Conservation (phyloP, 306 rosid genomes). For the Fagus crenata region DNA sequence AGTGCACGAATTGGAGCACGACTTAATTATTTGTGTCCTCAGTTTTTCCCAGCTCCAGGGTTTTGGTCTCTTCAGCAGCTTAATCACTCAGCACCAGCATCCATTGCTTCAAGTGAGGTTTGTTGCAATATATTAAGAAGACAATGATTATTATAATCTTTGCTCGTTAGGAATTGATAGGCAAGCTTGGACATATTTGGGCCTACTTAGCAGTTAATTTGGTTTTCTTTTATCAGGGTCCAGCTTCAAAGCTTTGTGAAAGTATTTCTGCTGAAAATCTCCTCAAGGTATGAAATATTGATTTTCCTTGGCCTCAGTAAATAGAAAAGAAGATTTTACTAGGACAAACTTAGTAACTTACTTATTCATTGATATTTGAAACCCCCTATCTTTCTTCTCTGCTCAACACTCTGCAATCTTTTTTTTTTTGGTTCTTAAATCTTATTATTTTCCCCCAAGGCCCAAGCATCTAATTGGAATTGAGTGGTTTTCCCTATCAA, state of each 20-base stretch:
- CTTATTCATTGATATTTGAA: constrained; percentile 17
- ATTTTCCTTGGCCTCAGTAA: constrained; percentile 9
- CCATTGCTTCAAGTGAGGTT: constrained; percentile 72
- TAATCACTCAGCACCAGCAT: constrained; percentile 37
- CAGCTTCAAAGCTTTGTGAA: constrained; percentile 44
- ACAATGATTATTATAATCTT: constrained; percentile 15
- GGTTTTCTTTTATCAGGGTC: constrained; percentile 51
- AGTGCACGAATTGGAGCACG: constrained; percentile 82
- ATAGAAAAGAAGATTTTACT: neutral
- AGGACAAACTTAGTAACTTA: constrained; percentile 5
- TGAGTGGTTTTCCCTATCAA: neutral
- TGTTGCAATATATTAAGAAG: constrained; percentile 40
- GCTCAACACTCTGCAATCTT: neutral
- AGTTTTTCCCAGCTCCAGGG: constrained; percentile 91
- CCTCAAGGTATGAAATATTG: constrained; percentile 69
- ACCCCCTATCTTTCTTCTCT: neutral
- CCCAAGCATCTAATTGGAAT: constrained; percentile 3
- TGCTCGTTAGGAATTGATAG: constrained; percentile 14
- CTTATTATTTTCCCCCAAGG: neutral
- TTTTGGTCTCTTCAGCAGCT: constrained; percentile 56
- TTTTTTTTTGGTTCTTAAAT: constrained; percentile 9
- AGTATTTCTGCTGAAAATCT: constrained; percentile 75
- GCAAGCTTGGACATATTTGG: neutral
- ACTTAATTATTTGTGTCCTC: constrained; percentile 88
- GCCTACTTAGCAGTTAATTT: constrained; percentile 13